phyloP scores from a whole-genome alignment of 176 grass and related monocot species.

The Elymus sibiricus region DNA sequence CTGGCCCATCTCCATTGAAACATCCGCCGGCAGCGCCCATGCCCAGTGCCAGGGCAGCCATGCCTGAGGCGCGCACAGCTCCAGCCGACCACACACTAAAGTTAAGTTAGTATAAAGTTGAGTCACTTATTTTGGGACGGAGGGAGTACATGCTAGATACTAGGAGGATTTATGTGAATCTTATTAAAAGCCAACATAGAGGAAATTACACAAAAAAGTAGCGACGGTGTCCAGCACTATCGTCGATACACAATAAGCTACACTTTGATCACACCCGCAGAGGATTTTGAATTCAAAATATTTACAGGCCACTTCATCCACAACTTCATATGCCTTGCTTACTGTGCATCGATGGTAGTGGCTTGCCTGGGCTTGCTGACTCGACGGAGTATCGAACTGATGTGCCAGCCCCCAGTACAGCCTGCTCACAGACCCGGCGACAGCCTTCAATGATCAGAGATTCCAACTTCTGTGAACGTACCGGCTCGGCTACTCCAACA shows the following conservation, averaged over 20 bases:
- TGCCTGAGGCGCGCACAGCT: no score
- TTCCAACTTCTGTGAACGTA: constrained; percentile 26
- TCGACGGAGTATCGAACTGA: constrained; percentile 1
- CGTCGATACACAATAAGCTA: neutral
- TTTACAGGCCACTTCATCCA: neutral
- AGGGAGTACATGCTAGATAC: neutral
- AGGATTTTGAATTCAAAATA: neutral
- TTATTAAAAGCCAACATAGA: neutral
- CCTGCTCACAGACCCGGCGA: constrained; percentile 28
- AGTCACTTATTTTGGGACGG: no score
- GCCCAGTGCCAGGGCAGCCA: no score
- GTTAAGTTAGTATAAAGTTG: no score
- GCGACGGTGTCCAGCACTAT: neutral
- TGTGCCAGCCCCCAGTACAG: constrained; percentile 31
- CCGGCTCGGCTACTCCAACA: constrained; percentile 31
- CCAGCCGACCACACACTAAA: no score
- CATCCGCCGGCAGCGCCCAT: no score
- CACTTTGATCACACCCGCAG: neutral
- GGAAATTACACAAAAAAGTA: neutral
- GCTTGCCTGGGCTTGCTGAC: neutral
- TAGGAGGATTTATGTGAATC: neutral
- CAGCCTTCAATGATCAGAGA: constrained; percentile 39
- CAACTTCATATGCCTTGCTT: neutral
- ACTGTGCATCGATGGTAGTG: no score
- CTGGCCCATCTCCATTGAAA: no score